Conservation (phyloP, 1,284 basidiomycete species). For the Pyrrhoderma lamaoense region DNA sequence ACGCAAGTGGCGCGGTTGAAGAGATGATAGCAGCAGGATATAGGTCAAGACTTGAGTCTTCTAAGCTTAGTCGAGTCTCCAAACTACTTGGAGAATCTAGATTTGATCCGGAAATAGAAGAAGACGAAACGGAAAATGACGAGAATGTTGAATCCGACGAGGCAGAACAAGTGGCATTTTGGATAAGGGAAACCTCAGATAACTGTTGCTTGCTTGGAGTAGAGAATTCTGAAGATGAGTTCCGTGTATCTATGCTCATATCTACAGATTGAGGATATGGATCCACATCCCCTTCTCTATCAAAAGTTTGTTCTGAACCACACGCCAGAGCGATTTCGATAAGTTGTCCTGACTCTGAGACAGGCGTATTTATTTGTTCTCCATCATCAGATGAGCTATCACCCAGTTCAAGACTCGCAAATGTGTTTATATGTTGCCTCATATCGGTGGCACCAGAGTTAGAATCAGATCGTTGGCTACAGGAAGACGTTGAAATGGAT, state of each 20-base stretch:
- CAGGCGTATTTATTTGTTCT: constrained; percentile 12
- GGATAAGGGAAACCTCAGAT: background rate
- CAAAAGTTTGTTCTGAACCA: constrained; percentile 3
- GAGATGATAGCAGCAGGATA: background rate
- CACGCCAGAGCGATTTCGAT: constrained; percentile 8
- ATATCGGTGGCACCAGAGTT: constrained; percentile 13
- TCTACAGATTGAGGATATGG: no score
- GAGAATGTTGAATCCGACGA: background rate
- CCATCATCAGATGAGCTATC: constrained; percentile 17
- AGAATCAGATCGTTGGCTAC: background rate
- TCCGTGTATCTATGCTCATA: no score
- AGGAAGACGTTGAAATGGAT: background rate
- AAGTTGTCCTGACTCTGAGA: constrained; percentile 12
- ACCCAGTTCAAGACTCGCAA: constrained; percentile 3
- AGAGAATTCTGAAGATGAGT: background rate
- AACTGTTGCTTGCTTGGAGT: background rate
- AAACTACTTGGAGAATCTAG: no score
- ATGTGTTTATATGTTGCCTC: background rate
- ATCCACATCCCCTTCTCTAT: background rate
- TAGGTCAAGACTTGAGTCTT: background rate
- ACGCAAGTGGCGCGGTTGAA: background rate
- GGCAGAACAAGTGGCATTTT: background rate
- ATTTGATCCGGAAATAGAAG: no score
- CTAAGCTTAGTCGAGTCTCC: background rate
- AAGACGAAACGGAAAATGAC: background rate